Conservation (phyloP, 208 protist species). For the Leishmania amazonensis region DNA sequence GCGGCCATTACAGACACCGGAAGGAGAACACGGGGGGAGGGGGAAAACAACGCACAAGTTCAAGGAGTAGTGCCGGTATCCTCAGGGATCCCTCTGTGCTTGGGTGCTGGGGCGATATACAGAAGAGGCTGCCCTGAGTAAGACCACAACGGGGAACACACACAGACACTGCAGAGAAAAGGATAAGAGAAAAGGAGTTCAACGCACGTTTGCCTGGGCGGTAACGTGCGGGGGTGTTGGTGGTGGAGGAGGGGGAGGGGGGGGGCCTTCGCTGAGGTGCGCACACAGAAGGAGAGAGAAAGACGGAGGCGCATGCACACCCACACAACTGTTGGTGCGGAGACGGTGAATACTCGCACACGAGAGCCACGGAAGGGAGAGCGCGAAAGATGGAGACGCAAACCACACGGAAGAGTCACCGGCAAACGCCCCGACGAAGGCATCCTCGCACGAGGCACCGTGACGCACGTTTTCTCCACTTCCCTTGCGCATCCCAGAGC, state of each 20-base stretch:
- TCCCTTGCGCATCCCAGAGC: no score
- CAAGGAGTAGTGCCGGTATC: not conserved
- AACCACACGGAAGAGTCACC: not conserved
- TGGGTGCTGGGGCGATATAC: not conserved
- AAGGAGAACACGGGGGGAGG: not conserved
- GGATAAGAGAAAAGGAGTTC: not conserved
- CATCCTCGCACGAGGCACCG: not conserved
- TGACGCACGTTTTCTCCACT: not conserved
- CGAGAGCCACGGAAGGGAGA: not conserved
- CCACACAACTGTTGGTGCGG: not conserved
- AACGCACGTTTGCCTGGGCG: not conserved
- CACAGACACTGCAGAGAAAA: not conserved
- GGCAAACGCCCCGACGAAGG: not conserved
- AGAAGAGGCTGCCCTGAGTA: not conserved
- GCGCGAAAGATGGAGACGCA: not conserved
- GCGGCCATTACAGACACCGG: constrained; percentile 9
- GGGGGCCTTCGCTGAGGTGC: not conserved
- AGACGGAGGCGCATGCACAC: not conserved
- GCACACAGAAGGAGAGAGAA: not conserved
- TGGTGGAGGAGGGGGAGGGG: not conserved
- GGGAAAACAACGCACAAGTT: not conserved
- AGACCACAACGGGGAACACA: not conserved
- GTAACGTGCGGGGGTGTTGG: not conserved
- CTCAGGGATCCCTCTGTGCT: not conserved
- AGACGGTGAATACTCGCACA: not conserved